Percentiles rank a stretch among this genome's conserved stretches.
Evolutionary conservation across 2,329 filamentous ascomycete genomes (phyloP).

Genomic region (Colletotrichum nymphaeae): DNA sequence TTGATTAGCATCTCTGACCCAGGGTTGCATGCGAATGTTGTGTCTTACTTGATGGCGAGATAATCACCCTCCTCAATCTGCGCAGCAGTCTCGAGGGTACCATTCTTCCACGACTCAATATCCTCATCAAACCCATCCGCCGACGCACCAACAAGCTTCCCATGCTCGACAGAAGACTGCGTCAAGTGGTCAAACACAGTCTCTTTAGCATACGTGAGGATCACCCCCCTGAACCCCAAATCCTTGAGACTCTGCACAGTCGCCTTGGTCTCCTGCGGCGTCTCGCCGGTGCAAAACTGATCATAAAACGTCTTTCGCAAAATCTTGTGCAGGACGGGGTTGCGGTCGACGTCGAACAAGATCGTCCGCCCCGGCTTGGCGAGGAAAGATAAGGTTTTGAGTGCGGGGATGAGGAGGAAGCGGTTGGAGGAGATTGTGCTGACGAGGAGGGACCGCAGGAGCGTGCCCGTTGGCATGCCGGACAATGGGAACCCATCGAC

Average conservation of each 20-base stretch:
- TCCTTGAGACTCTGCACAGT: conserved; percentile 55
- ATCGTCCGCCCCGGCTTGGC: conserved; percentile 46
- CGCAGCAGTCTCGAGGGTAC: conserved; percentile 45
- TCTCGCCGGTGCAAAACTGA: conserved; percentile 68
- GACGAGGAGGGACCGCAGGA: conserved; percentile 55
- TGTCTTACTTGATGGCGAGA: conserved; percentile 52
- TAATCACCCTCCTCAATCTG: conserved; percentile 48
- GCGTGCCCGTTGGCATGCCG: conserved; percentile 46
- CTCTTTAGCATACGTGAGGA: conserved; percentile 64
- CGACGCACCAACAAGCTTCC: background rate
- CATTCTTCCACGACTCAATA: conserved; percentile 51
- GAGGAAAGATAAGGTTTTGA: conserved; percentile 51
- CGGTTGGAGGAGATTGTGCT: conserved; percentile 59
- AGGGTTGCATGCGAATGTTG: background rate
- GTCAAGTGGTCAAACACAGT: conserved; percentile 53
- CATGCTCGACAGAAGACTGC: conserved; percentile 34
- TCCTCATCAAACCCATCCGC: conserved; percentile 38
- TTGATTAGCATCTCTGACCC: background rate
- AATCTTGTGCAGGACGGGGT: conserved; percentile 58
- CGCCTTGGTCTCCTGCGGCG: conserved; percentile 55
- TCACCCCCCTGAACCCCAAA: conserved; percentile 66
- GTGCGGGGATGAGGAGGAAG: conserved; percentile 49
- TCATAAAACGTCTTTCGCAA: conserved; percentile 64
- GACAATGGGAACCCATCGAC: conserved; percentile 38
- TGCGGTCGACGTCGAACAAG: conserved; percentile 58